Conservation (phyloP, 495 filamentous ascomycete species). For the Astrocystis sublimbata region DNA sequence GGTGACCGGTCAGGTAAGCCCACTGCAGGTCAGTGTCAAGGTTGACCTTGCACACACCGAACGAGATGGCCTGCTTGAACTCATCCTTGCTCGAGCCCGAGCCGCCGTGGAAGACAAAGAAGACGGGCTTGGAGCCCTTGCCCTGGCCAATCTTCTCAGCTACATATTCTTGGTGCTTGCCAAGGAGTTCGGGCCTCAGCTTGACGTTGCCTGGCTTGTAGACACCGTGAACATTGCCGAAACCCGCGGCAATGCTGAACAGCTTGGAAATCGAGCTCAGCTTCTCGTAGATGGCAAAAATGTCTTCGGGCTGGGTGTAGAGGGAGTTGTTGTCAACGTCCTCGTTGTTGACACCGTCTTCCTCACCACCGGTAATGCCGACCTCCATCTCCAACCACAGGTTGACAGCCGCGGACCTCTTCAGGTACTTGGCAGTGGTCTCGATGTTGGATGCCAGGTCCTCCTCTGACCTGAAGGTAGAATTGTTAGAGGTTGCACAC, state of each 20-base stretch:
- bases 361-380: slow-evolving; percentile 92
- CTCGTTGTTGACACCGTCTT: slow-evolving; percentile 89
- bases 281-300: slow-evolving; percentile 82
- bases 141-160: slow-evolving; percentile 32
- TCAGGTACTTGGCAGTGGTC: slow-evolving; percentile 86
- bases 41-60: slow-evolving; percentile 98
- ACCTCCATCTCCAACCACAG: slow-evolving; percentile 99
- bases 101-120: slow-evolving; percentile 99
- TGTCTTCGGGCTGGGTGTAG: slow-evolving; percentile 97
- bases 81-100: slow-evolving; percentile 87
- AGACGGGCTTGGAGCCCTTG: slow-evolving; percentile 83
- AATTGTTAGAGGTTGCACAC: neutral
- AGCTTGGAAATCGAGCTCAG: slow-evolving; percentile 81
- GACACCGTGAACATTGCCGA: slow-evolving; percentile 98
- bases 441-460: slow-evolving; percentile 82
- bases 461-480: slow-evolving; percentile 64
- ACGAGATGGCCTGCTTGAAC: slow-evolving; percentile 79
- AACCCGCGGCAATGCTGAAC: slow-evolving; percentile 97
- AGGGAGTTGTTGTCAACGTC: slow-evolving; percentile 91
- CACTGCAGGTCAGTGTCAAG: slow-evolving; percentile 88
- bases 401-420: slow-evolving; percentile 91
- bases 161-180: slow-evolving; percentile 75
- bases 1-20: slow-evolving; percentile 85
- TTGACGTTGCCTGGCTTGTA: slow-evolving; percentile 98
- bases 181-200: slow-evolving; percentile 89